These are phyloP conservation scores for Saccharomycopsis lassenensis DNA, from an alignment of 805 yeast species.

Conservation along the genomic window DNA sequence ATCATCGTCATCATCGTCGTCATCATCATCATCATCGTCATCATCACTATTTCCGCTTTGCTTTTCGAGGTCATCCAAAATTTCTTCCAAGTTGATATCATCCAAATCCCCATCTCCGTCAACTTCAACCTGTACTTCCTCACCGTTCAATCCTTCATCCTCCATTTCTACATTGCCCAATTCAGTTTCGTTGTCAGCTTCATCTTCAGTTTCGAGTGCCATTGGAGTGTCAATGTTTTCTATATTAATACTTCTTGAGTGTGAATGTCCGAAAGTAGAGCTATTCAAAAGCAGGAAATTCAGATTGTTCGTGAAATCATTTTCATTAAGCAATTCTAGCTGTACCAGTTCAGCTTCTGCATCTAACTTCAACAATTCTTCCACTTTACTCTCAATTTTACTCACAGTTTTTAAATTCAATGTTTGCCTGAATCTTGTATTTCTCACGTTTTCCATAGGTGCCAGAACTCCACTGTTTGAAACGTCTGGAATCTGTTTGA, in stretches of 20 bases:
- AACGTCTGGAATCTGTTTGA: constrained; percentile 22
- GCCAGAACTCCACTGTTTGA: constrained; percentile 76
- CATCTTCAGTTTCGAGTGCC: constrained; percentile 18
- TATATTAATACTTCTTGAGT: neutral
- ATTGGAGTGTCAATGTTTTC: constrained; percentile 11
- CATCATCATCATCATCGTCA: constrained; percentile 38
- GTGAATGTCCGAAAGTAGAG: constrained; percentile 1
- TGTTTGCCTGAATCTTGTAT: constrained; percentile 61
- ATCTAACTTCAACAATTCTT: constrained; percentile 63
- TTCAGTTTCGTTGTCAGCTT: constrained; percentile 22
- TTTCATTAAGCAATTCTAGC: constrained; percentile 24
- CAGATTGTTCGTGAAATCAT: constrained; percentile 31
- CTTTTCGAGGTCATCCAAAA: constrained; percentile 27
- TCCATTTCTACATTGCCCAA: constrained; percentile 20
- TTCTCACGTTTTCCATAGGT: constrained; percentile 62
- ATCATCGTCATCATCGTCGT: constrained; percentile 33
- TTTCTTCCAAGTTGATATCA: constrained; percentile 22
- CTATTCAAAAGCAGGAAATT: constrained; percentile 15
- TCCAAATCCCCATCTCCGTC: constrained; percentile 12
- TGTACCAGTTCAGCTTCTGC: constrained; percentile 54
- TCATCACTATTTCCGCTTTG: constrained; percentile 25
- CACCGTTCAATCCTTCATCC: constrained; percentile 7
- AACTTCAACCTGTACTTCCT: constrained; percentile 7
- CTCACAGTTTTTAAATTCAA: constrained; percentile 63
- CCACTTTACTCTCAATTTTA: constrained; percentile 68